Percentiles rank a stretch among this genome's conserved stretches.
These are phyloP conservation scores for Fusarium transvaalense DNA, from an alignment of 2,329 filamentous ascomycete species.

Conservation along the genomic window DNA sequence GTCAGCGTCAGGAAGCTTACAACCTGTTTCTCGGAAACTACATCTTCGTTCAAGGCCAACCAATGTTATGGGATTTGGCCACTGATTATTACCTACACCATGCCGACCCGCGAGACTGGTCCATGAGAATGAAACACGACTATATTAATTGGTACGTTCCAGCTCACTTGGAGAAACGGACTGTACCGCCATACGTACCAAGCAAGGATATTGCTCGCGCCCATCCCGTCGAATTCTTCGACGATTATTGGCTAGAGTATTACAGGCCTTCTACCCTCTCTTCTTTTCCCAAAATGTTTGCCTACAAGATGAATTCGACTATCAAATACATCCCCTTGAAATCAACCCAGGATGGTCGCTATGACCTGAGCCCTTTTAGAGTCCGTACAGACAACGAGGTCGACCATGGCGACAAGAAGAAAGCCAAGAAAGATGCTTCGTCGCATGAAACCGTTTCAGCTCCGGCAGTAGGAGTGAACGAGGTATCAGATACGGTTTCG, in stretches of 20 bases:
- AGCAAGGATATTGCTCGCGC: slow-evolving; percentile 54
- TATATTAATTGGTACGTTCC: slow-evolving; percentile 94
- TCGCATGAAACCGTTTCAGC: slow-evolving; percentile 71
- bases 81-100: slow-evolving; percentile 98
- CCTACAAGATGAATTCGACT: slow-evolving; percentile 91
- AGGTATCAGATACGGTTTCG: slow-evolving; percentile 56
- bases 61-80: slow-evolving; percentile 95
- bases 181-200: slow-evolving; percentile 62
- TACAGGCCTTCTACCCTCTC: slow-evolving; percentile 91
- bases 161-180: slow-evolving; percentile 73
- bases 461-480: slow-evolving; percentile 53
- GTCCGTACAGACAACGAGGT: slow-evolving; percentile 75
- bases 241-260: slow-evolving; percentile 98
- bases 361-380: slow-evolving; percentile 89
- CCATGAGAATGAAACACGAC: slow-evolving; percentile 70
- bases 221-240: slow-evolving; percentile 72
- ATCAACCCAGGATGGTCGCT: slow-evolving; percentile 77
- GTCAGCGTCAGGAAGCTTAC: slow-evolving; percentile 97
- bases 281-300: slow-evolving; percentile 91
- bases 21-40: slow-evolving; percentile 98
- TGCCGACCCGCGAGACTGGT: slow-evolving; percentile 80
- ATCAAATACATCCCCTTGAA: slow-evolving; percentile 85
- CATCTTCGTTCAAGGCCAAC: slow-evolving; percentile 85
- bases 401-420: slow-evolving; percentile 71
- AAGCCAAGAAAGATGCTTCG: slow-evolving; percentile 74